These are phyloP conservation scores for Hymenoscyphus infarciens DNA, from an alignment of 2,329 filamentous ascomycete genomes.

Conservation along the genomic window DNA sequence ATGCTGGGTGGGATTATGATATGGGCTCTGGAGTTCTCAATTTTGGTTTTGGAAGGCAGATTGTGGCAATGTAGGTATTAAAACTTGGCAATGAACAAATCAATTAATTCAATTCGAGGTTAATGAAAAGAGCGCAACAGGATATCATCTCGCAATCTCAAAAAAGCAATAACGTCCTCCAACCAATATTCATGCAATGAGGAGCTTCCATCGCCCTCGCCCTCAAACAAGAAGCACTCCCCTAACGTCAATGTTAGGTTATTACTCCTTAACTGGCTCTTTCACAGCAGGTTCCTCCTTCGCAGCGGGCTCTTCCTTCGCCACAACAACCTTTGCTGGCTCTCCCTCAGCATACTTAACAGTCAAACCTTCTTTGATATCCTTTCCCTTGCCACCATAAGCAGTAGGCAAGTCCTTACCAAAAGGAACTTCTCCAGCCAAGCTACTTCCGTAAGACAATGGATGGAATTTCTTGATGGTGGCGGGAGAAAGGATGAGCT, in stretches of 20 bases:
- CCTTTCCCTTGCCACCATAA: slow-evolving; percentile 72
- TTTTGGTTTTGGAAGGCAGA: neutral
- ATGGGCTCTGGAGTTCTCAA: neutral
- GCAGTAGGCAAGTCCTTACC: slow-evolving; percentile 64
- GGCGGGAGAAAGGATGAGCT: slow-evolving; percentile 68
- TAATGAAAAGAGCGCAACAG: slow-evolving; percentile 1
- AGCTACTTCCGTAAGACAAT: slow-evolving; percentile 66
- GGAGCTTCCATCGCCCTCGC: neutral
- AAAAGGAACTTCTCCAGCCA: slow-evolving; percentile 61
- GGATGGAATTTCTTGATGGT: slow-evolving; percentile 79
- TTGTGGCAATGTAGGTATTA: neutral
- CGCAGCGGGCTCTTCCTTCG: neutral
- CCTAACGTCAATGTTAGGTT: neutral
- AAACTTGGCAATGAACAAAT: neutral
- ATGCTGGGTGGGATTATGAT: neutral
- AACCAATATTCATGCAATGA: neutral
- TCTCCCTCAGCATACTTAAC: slow-evolving; percentile 29
- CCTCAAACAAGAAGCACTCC: neutral
- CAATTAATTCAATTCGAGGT: neutral
- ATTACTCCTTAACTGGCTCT: neutral
- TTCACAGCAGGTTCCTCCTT: neutral
- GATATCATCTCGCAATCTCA: slow-evolving; percentile 3
- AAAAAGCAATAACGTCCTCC: neutral
- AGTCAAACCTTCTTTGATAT: slow-evolving; percentile 36
- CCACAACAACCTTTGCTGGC: neutral